Percentiles rank a stretch among this genome's conserved stretches.
Evolutionary conservation across 139 green algal species (phyloP).

Genomic region (Chlorella sp.): DNA sequence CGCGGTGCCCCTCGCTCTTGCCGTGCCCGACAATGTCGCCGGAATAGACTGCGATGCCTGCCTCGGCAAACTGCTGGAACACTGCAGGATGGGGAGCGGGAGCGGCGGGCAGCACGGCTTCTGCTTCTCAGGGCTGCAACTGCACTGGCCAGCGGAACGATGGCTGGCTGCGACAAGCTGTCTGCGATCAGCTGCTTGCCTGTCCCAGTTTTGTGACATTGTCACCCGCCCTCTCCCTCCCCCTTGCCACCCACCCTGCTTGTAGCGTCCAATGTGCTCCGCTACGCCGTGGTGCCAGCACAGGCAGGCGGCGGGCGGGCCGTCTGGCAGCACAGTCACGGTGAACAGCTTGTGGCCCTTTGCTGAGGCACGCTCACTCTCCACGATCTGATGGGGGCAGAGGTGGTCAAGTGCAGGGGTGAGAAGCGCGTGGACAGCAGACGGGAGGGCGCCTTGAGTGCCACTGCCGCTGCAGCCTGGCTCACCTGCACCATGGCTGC

Average conservation of each 20-base stretch:
- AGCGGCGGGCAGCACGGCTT: too few relatives aligned
- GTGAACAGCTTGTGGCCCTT: constrained; percentile 30
- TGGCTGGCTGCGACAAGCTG: too few relatives aligned
- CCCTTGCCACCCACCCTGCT: constrained; percentile 32
- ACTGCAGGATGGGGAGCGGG: constrained; percentile 22
- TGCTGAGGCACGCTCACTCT: neutral
- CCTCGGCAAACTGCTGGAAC: constrained; percentile 40
- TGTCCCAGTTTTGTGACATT: too few relatives aligned
- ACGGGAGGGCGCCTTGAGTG: too few relatives aligned
- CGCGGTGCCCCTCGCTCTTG: constrained; percentile 27
- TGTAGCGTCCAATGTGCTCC: constrained; percentile 69
- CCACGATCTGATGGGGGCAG: neutral
- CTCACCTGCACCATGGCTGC: constrained; percentile 8
- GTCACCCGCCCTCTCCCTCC: too few relatives aligned
- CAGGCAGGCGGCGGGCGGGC: constrained; percentile 37
- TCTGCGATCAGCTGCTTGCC: too few relatives aligned
- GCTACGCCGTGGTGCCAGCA: constrained; percentile 70
- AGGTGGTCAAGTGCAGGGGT: too few relatives aligned
- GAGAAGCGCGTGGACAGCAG: too few relatives aligned
- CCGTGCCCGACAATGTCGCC: constrained; percentile 59
- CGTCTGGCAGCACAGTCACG: neutral
- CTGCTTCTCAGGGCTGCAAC: too few relatives aligned
- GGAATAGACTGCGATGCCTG: constrained; percentile 57
- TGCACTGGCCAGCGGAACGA: too few relatives aligned
- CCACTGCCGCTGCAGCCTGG: too few relatives aligned